Conservation (phyloP, 2,329 filamentous ascomycete genomes). For the Colletotrichum sp. region DNA sequence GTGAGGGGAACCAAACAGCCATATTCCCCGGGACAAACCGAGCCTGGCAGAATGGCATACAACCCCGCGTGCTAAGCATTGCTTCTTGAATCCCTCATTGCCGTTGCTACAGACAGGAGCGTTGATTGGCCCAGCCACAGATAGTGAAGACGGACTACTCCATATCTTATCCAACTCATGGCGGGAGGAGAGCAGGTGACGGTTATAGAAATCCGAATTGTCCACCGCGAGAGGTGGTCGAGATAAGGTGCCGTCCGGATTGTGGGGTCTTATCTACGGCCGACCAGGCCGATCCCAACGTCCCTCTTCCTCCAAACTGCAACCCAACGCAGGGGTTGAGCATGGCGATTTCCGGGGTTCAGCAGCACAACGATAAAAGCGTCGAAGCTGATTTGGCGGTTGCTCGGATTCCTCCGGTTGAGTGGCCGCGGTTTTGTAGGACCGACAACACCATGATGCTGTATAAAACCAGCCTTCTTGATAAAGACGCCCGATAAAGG, state of each 20-base stretch:
- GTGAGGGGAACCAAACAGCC: background rate
- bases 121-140: background rate
- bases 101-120: background rate
- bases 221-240: background rate
- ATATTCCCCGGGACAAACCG: background rate
- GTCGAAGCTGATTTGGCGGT: background rate
- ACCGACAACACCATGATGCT: background rate
- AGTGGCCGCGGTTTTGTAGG: background rate
- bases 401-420: background rate
- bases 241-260: background rate
- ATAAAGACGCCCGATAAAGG: background rate
- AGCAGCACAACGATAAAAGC: background rate
- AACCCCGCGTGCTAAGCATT: fast-evolving
- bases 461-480: background rate
- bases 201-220: background rate
- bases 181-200: background rate
- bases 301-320: background rate
- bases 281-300: background rate
- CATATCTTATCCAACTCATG: background rate
- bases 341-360: background rate
- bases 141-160: background rate
- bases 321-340: background rate
- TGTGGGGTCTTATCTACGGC: background rate
- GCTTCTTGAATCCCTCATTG: background rate
- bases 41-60: background rate